Conservation (phyloP, 78 protist species). For the Cyanophora paradoxa region DNA sequence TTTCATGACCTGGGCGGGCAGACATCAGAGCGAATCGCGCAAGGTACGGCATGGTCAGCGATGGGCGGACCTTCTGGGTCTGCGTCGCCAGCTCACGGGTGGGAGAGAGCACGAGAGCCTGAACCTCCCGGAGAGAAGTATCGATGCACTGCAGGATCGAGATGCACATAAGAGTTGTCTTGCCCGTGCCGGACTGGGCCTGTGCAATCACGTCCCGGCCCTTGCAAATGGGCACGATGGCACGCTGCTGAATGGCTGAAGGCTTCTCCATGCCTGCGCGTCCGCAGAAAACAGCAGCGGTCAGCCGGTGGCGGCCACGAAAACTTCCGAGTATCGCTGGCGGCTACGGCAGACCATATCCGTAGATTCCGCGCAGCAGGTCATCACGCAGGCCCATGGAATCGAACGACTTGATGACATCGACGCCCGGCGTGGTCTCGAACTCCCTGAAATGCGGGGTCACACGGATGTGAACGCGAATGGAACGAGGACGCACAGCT, state of each 20-base stretch:
- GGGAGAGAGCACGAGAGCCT: constrained; percentile 91
- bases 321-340: too few relatives aligned
- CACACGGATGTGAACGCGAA: too few relatives aligned
- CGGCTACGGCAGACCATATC: constrained; percentile 84
- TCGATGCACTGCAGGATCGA: constrained; percentile 46
- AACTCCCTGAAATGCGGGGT: too few relatives aligned
- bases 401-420: constrained; percentile 71
- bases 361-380: constrained; percentile 84
- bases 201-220: constrained; percentile 98
- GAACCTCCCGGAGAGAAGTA: constrained; percentile 43
- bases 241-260: constrained; percentile 97
- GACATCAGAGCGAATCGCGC: too few relatives aligned
- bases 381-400: constrained; percentile 82
- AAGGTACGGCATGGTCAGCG: background rate
- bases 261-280: constrained; percentile 90
- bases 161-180: constrained; percentile 53
- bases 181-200: constrained; percentile 87
- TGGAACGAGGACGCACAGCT: too few relatives aligned
- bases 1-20: constrained; percentile 28
- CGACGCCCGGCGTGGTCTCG: background rate
- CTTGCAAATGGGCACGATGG: constrained; percentile 86
- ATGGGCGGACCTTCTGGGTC: constrained; percentile 76
- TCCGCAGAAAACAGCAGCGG: too few relatives aligned
- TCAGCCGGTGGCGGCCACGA: too few relatives aligned
- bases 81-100: constrained; percentile 97